Evolutionary conservation across 345 rosid genomes (phyloP), one percentile per base, ranked within the genome.

Genomic region (Nephelium lappaceum): DNA sequence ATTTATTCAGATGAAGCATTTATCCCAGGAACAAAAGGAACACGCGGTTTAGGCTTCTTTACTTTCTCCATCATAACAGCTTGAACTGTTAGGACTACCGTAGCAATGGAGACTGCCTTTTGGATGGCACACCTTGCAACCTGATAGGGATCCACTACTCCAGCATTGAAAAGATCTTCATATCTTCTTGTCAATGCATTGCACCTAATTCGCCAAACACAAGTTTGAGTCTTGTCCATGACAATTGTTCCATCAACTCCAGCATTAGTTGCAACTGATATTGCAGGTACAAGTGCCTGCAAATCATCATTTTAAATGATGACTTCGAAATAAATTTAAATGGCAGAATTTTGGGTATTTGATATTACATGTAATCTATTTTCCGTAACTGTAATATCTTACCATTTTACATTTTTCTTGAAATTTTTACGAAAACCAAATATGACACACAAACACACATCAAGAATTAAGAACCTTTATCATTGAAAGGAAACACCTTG

Each of bases 211-310:
- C 85, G 79, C 97, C 97, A 95, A 31, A 83, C 91, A 1, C 77
- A 78, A 39, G 64, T 65, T 83, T 76, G 84, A 21, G 89, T 92
- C 81, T 92, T 92, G 84, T 91, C 98, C 80, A 89, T 95, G 43
- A 92, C 93, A 74, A 84, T 83, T 19, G 79, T 87, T 73, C 97
- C 98, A 72, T 91, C 97, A n/a, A 87, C 86, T 68, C 98, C 97
- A 0, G 94, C 91, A 81, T 93, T 95, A 41, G 84, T 79, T 72
- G 98, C 97, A 81, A 95, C 93, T 67, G 91, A 85, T 82, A 85
- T 85, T 67, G 95, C 83, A 77, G 98, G 98, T 74, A 91, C 91
- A 38, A 93, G 92, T 41, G 98, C 97, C 97, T 95, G 88, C 69
- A 74, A 25, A 5, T 16, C 18, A 81, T 41, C 70, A 78, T 16